Base-by-base conservation (phyloP, 768 basidiomycete species). In the Gloeopeniophorella convolvens region DNA sequence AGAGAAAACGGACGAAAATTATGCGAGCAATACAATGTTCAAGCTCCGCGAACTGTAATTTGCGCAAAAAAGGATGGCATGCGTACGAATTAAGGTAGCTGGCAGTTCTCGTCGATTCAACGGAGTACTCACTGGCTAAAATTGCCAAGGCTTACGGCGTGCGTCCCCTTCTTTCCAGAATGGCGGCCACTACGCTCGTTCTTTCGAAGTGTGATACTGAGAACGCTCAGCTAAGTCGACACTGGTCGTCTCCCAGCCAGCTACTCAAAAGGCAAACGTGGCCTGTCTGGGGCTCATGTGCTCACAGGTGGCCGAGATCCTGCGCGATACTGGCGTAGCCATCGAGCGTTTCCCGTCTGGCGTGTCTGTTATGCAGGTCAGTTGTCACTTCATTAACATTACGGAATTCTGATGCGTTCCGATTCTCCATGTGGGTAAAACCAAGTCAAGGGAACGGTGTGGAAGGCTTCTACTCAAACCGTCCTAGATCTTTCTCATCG, bases 341-440 rank as follows among this genome's bases (percentile, higher is more conserved):
- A 28, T 31, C 12, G 27, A 36, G 39, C 27, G 28, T 42, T 39
- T 45, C 24, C n/a, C n/a, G n/a, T n/a, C n/a, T n/a, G n/a, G n/a
- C 21, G 23, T 40, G 21, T 24, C 39, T 24, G 8, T 24, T 4
- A 7, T 9, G 21, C 33, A 15, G 51, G 23, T 53, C 51, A 42
- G 41, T 43, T 53, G 45, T 53, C 46, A 48, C 32, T 51, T 55
- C 50, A 52, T 55, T 54, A 33, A 32, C 43, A 43, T 57, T 54
- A 57, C 54, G 56, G 54, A 57, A 57, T 46, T 55, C 56, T 57
- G 56, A 57, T 57, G 24, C 43, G 26, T 55, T 46, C 46, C 53
- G 28, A 45, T 45, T 46, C 56, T 55, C 54, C 56, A 56, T 56
- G 55, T 48, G 55, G 55, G 43, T 49, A 55, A 49, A 54, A 15